Conservation (phyloP, 2,329 filamentous ascomycete genomes). For the Colletotrichum melonis region DNA sequence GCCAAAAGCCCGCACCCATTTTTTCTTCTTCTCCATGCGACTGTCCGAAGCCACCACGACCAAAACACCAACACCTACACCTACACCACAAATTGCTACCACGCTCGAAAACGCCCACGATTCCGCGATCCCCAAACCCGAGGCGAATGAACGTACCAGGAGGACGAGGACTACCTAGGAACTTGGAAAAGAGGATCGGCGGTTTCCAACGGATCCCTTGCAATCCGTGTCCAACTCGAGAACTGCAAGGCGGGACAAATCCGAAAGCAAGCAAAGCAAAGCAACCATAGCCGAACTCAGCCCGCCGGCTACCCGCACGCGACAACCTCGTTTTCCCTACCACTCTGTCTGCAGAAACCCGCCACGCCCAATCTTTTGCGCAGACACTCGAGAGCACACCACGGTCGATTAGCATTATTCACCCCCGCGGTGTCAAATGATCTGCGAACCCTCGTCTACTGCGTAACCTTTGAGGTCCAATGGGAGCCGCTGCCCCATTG, state of each 20-base stretch:
- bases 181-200: not conserved
- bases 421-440: conserved; percentile 37
- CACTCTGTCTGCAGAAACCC: conserved; percentile 1
- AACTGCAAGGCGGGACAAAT: not conserved
- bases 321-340: conserved; percentile 5
- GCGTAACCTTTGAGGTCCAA: conserved; percentile 57
- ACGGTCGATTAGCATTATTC: not conserved
- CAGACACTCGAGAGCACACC: not conserved
- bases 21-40: not conserved
- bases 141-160: not conserved
- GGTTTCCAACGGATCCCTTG: not conserved
- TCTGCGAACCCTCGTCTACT: conserved; percentile 53
- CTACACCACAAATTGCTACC: not conserved
- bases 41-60: not conserved
- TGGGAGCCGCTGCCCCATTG: conserved; percentile 49
- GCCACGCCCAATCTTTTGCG: not conserved
- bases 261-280: not conserved
- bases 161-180: not conserved
- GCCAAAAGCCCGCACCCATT: not conserved
- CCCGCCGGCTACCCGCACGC: conserved; percentile 10
- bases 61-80: not conserved
- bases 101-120: not conserved
- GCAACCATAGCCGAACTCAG: not conserved
- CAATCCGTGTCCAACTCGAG: not conserved
- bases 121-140: not conserved